A percentile compares a stretch with the other conserved stretches of the same genome.
phyloP scores from a whole-genome alignment of 2,329 filamentous ascomycete genomes.

The Thielaviopsis populi region DNA sequence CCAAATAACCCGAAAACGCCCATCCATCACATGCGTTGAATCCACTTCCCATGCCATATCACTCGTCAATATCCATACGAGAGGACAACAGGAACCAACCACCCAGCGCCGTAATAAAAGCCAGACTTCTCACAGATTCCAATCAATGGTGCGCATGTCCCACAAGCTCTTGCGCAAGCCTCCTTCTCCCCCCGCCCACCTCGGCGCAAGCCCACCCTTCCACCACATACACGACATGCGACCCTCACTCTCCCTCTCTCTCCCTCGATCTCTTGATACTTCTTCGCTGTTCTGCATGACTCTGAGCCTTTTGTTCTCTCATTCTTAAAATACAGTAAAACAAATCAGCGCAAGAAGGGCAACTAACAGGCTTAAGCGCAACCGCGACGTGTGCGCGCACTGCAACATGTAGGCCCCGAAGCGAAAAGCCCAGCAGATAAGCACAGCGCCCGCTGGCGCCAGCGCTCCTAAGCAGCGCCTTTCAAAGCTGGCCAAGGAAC shows the following conservation, averaged over 20 bases:
- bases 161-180: not conserved
- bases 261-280: not conserved
- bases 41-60: not conserved
- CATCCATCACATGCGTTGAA: not conserved
- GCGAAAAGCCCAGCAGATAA: constrained; percentile 28
- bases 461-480: constrained; percentile 36
- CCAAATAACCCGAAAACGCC: not conserved
- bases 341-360: not conserved
- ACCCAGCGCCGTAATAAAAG: not conserved
- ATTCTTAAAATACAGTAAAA: not conserved
- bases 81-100: not conserved
- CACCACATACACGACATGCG: not conserved
- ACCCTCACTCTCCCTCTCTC: no score
- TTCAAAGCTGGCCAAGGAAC: constrained; percentile 83
- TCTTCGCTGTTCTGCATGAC: no score
- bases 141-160: not conserved
- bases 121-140: not conserved
- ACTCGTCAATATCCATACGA: not conserved
- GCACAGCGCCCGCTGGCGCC: constrained; percentile 28
- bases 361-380: not conserved
- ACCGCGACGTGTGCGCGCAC: not conserved
- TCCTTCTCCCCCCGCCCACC: no score
- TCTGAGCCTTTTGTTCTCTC: not conserved
- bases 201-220: not conserved
- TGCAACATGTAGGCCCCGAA: constrained; percentile 26